These are phyloP conservation scores for Maudiozyma humilis DNA, from an alignment of 1,139 yeast species.

Conservation along the genomic window DNA sequence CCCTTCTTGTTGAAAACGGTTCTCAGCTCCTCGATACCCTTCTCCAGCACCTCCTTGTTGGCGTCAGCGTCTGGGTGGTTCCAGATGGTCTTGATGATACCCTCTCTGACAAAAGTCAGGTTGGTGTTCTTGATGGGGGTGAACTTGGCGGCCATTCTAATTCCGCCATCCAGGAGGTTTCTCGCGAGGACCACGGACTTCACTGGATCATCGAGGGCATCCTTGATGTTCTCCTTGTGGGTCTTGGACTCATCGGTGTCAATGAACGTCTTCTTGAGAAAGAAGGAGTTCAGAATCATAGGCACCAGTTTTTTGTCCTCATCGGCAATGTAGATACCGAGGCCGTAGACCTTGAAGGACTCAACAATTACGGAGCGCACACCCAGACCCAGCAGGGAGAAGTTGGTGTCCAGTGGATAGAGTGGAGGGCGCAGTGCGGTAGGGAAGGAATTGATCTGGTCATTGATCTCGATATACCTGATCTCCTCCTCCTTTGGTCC, in stretches of 20 bases:
- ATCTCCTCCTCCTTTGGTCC: constrained; percentile 6
- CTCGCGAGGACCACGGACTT: constrained; percentile 48
- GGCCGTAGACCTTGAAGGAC: constrained; percentile 76
- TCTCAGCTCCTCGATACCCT: constrained; percentile 52
- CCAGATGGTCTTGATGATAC: constrained; percentile 61
- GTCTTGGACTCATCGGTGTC: constrained; percentile 28
- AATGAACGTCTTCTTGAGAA: constrained; percentile 30
- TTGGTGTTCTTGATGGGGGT: constrained; percentile 87
- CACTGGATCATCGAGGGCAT: constrained; percentile 51
- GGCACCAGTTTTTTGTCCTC: constrained; percentile 45
- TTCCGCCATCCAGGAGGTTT: constrained; percentile 49
- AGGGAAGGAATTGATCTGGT: constrained; percentile 48
- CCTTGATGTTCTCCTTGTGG: constrained; percentile 43
- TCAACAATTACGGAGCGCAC: constrained; percentile 75
- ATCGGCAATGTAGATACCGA: constrained; percentile 67
- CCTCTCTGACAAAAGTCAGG: constrained; percentile 80
- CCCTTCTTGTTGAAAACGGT: constrained; percentile 46
- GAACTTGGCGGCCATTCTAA: constrained; percentile 62
- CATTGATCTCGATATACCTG: constrained; percentile 38
- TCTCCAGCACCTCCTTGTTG: constrained; percentile 34
- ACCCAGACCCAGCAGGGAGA: constrained; percentile 65
- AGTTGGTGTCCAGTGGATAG: constrained; percentile 27
- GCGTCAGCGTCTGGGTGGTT: constrained; percentile 32
- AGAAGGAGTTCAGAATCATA: constrained; percentile 39
- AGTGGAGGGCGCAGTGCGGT: constrained; percentile 16